Percentiles rank a stretch among this genome's conserved stretches.
Evolutionary conservation across 2,329 filamentous ascomycete genomes (phyloP).

Genomic region (Epichloe glyceriae): DNA sequence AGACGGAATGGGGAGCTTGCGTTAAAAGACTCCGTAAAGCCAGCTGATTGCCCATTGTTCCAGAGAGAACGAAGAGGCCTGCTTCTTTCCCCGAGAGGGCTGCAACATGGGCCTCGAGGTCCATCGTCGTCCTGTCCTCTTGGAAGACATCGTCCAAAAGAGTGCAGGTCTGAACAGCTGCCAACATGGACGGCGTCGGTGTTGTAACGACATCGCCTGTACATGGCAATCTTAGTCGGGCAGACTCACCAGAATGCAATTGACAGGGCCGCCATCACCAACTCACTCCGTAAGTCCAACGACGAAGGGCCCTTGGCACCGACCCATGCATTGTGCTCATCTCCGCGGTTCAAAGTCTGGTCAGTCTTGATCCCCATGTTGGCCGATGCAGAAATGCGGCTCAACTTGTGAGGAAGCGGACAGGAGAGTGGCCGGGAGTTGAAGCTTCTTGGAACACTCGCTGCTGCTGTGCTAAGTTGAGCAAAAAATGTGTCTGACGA

Average conservation of each 20-base stretch:
- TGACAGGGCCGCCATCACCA: neutral
- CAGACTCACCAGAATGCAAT: neutral
- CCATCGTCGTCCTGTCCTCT: slow-evolving; percentile 67
- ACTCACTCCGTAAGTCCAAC: slow-evolving; percentile 11
- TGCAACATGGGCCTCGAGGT: slow-evolving; percentile 64
- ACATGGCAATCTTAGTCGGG: neutral
- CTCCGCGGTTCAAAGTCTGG: neutral
- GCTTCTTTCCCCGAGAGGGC: slow-evolving; percentile 61
- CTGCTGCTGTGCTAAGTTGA: neutral
- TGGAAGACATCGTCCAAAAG: slow-evolving; percentile 74
- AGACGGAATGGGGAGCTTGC: slow-evolving; percentile 66
- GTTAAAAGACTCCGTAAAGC: slow-evolving; percentile 64
- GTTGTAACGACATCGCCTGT: slow-evolving; percentile 50
- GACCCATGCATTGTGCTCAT: slow-evolving; percentile 9
- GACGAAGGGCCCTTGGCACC: slow-evolving; percentile 9
- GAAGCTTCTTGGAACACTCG: neutral
- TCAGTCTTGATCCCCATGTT: neutral
- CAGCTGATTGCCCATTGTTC: slow-evolving; percentile 91
- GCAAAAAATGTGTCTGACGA: neutral
- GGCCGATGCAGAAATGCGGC: neutral
- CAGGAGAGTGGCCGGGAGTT: neutral
- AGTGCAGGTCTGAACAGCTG: slow-evolving; percentile 59
- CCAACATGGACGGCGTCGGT: slow-evolving; percentile 69
- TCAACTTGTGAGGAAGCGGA: neutral
- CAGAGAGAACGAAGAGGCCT: slow-evolving; percentile 70